Conservation (phyloP, 257 asterid genomes). For the Capsicum baccatum region DNA sequence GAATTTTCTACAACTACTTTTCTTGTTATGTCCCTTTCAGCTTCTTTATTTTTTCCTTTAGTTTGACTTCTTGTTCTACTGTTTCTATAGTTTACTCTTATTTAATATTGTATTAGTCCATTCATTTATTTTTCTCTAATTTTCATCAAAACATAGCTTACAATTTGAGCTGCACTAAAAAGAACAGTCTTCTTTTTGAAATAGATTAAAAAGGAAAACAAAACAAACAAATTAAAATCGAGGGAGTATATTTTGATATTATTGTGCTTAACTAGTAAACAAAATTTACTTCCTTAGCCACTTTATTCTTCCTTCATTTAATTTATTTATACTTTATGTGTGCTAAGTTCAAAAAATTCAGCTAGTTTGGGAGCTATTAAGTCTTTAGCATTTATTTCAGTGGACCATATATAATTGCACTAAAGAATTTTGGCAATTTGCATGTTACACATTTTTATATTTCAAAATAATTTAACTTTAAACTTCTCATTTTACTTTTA, state of each 20-base stretch:
- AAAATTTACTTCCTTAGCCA: not conserved
- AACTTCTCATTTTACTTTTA: not conserved
- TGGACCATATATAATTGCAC: constrained; percentile 8
- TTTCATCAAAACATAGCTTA: not conserved
- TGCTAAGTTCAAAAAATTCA: not conserved
- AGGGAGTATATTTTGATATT: not conserved
- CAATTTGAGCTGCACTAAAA: not conserved
- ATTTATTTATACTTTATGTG: not conserved
- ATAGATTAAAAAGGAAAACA: not conserved
- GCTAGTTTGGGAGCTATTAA: not conserved
- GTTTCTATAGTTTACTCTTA: not conserved
- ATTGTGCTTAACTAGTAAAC: not conserved
- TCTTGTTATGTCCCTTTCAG: not conserved
- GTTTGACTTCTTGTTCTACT: not conserved
- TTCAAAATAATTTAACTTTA: not conserved
- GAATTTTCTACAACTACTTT: not conserved
- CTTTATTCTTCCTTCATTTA: not conserved
- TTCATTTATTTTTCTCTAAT: not conserved
- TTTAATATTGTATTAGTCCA: not conserved
- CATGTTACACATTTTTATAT: not conserved
- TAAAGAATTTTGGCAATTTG: not conserved
- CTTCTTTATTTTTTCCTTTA: not conserved
- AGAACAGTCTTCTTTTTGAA: not conserved
- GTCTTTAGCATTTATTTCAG: not conserved
- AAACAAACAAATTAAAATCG: not conserved